A percentile compares a stretch with the other conserved stretches of the same genome.
Evolutionary conservation across 441 rosid genomes (phyloP).

Genomic region (Gossypium lobatum): DNA sequence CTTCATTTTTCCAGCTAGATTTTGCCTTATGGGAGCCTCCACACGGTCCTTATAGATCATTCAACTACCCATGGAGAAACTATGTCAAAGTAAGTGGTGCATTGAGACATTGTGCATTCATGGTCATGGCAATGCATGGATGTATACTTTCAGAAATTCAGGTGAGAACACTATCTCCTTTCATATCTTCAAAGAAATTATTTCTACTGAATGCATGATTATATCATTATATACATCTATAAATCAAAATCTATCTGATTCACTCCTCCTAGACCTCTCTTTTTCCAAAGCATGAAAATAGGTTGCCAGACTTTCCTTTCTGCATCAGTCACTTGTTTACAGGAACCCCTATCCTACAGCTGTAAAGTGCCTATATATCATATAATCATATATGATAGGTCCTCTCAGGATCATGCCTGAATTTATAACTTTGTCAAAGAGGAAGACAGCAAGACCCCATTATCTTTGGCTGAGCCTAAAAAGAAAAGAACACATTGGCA

Average conservation of each 20-base stretch:
- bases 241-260: neutral
- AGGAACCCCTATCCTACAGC: neutral
- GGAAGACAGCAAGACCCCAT: neutral
- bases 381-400: neutral
- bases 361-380: neutral
- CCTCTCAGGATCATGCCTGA: neutral
- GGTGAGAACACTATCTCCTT: constrained; percentile 26
- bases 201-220: neutral
- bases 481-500: too few relatives aligned
- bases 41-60: constrained; percentile 60
- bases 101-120: constrained; percentile 73
- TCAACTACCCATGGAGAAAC: constrained; percentile 57
- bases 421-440: neutral
- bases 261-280: neutral
- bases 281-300: neutral
- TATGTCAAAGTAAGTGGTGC: constrained; percentile 59
- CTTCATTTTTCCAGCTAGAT: constrained; percentile 33
- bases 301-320: neutral
- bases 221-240: neutral
- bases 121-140: constrained; percentile 79
- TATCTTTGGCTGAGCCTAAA: too few relatives aligned
- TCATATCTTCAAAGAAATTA: neutral
- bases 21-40: constrained; percentile 83
- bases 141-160: constrained; percentile 74
- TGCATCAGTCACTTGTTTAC: neutral